Percentiles rank a stretch among this genome's conserved stretches.
Conservation (phyloP, 202 grass and related monocot species). For the Panicum virgatum region DNA sequence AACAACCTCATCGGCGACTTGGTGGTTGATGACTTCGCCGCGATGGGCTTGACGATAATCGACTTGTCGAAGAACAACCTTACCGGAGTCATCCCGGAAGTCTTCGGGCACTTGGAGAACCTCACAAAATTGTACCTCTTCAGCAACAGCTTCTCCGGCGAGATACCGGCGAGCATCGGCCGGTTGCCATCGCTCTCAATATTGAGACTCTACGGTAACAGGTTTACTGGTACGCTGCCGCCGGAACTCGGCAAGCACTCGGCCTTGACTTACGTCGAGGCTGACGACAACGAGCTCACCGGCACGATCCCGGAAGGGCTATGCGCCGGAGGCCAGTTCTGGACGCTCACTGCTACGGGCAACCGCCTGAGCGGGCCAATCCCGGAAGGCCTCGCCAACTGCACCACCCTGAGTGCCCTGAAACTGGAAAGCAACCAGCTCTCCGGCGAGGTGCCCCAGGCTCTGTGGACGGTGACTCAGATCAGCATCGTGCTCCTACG, state of each 20-base stretch:
- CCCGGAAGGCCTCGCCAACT: constrained; percentile 41
- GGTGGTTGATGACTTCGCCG: constrained; percentile 1
- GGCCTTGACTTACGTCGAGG: background rate
- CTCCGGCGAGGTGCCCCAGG: constrained; percentile 54
- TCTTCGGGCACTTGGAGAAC: constrained; percentile 41
- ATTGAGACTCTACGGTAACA: constrained; percentile 26
- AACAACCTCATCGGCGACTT: constrained; percentile 55
- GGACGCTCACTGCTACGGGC: background rate
- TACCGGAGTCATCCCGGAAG: constrained; percentile 52
- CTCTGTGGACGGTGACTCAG: constrained; percentile 42
- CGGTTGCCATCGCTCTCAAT: constrained; percentile 19
- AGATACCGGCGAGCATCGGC: constrained; percentile 59
- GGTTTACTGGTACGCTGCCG: constrained; percentile 48
- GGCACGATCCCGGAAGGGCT: constrained; percentile 56
- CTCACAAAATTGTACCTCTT: constrained; percentile 18
- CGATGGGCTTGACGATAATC: background rate
- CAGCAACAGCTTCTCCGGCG: constrained; percentile 47
- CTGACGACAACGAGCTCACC: constrained; percentile 38
- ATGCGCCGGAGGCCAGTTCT: constrained; percentile 33
- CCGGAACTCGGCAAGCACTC: constrained; percentile 57
- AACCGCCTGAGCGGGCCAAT: constrained; percentile 63
- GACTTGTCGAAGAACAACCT: constrained; percentile 44
- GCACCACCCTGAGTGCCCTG: constrained; percentile 33
- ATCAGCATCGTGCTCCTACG: constrained; percentile 6
- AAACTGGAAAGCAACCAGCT: constrained; percentile 47